These are phyloP conservation scores for Hypoxylon cercidicola DNA, from an alignment of 495 filamentous ascomycete genomes.

Conservation along the genomic window DNA sequence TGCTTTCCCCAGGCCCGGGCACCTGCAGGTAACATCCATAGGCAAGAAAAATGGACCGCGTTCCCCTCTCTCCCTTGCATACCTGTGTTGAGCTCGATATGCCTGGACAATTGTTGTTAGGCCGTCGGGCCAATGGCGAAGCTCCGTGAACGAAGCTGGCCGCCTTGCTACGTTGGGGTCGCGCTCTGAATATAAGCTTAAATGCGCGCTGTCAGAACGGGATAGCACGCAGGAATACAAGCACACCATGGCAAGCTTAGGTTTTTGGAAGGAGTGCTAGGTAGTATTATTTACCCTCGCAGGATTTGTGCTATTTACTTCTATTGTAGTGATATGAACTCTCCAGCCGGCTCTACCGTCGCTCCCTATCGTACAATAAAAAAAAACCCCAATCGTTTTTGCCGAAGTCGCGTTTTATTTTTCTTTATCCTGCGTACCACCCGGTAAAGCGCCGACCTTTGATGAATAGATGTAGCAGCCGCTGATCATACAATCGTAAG, in stretches of 20 bases:
- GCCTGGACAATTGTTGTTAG: too few species aligned
- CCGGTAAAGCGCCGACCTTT: not conserved
- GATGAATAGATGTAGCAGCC: constrained; percentile 14
- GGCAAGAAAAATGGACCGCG: too few species aligned
- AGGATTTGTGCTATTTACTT: constrained; percentile 2
- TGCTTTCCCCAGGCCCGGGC: too few species aligned
- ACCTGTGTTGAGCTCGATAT: too few species aligned
- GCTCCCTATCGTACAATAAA: constrained; percentile 26
- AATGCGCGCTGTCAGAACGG: constrained; percentile 17
- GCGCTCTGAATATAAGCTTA: constrained; percentile 27
- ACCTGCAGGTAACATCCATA: too few species aligned
- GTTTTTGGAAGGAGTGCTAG: not conserved
- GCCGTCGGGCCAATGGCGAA: not conserved
- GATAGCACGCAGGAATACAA: constrained; percentile 18
- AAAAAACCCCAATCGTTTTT: constrained; percentile 8
- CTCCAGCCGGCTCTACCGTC: not conserved
- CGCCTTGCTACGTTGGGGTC: not conserved
- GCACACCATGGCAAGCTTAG: not conserved
- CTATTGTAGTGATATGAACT: not conserved
- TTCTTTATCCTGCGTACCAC: constrained; percentile 19
- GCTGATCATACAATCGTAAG: constrained; percentile 42
- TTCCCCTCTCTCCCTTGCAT: too few species aligned
- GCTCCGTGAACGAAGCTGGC: not conserved
- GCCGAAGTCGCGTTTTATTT: constrained; percentile 4
- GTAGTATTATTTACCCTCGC: constrained; percentile 19